Evolutionary conservation across 2,329 filamentous ascomycete genomes (phyloP), one percentile per base, ranked within the genome.

Genomic region (Fusarium sambucinum): DNA sequence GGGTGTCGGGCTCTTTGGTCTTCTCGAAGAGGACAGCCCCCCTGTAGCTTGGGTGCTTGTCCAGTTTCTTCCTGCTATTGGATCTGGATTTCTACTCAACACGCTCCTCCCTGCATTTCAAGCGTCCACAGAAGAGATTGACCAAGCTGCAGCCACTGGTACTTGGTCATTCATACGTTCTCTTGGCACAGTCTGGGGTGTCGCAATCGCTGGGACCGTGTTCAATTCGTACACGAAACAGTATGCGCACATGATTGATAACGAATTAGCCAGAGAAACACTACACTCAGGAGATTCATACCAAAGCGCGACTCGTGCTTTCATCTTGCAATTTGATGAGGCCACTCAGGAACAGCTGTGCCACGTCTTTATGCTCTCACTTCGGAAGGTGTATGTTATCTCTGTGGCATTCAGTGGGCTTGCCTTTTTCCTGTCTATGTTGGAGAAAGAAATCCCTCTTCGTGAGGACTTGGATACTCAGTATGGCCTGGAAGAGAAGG

Each of bases 121-220:
- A 59, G 82, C 79, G 0, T 53, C 70, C 0, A 47, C 80, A 0
- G 42, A 65, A 1, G 79, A 83, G 38, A 55, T 57, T 1, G 80
- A 84, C 48, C 71, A 75, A 12, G 77, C 79, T 1, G 69, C 74
- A 0, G 78, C 79, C 0, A 79, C 78, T 1, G 76, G 76, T 0
- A 80, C 79, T 21, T 83, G 78, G 74, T 70, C 73, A 0, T 86
- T 85, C 55, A 76, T 82, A 37, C 78, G 83, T 7, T 78, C 74
- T 5, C 78, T 86, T 9, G 84, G 83, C 0, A 66, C 75, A 9
- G 78, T 83, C 5, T 80, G 84, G 69, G 83, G 83, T 6, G 79
- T 85, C 2, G 77, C 82, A 0, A 78, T 86, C 7, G 80, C 81
- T 0, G 78, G 78, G 0, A 71, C 76, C 1, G 77, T 83, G n/a